These are phyloP conservation scores for Helichrysum umbraculigerum DNA, from an alignment of 129 eudicot species.

Conservation along the genomic window DNA sequence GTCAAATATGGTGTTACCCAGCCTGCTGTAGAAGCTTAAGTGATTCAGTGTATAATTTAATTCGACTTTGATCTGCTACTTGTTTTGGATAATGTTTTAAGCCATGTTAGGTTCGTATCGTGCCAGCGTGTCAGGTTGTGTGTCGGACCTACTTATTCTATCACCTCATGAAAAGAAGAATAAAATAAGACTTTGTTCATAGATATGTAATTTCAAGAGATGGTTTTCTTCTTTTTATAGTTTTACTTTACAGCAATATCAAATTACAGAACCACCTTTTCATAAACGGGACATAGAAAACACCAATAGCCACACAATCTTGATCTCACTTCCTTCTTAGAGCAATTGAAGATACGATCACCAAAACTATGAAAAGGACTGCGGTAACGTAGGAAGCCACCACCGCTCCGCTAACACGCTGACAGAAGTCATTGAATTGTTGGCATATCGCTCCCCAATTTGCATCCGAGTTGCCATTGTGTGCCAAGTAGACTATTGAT, in stretches of 20 bases:
- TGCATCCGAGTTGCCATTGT: conserved; percentile 42
- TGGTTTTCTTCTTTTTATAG: background rate
- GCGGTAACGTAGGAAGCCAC: conserved; percentile 78
- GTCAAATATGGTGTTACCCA: conserved; percentile 60
- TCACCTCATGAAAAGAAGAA: background rate
- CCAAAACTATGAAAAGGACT: conserved; percentile 51
- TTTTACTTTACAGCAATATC: background rate
- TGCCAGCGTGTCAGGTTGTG: too few relatives aligned
- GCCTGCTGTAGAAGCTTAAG: too few relatives aligned
- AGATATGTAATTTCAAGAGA: background rate
- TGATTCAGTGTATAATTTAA: too few relatives aligned
- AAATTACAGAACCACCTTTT: conserved; percentile 22
- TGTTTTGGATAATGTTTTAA: background rate
- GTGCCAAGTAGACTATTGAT: conserved; percentile 79
- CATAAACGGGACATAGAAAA: background rate
- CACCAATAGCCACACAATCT: background rate
- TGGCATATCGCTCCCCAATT: conserved; percentile 79
- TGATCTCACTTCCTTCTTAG: conserved; percentile 43
- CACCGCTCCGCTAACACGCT: conserved; percentile 72
- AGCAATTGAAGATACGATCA: conserved; percentile 67
- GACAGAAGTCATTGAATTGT: conserved; percentile 73
- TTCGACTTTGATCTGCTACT: too few relatives aligned
- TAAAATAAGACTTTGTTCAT: background rate
- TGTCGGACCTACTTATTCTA: background rate
- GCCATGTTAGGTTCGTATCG: too few relatives aligned